A percentile compares a stretch with the other conserved stretches of the same genome.
Conservation (phyloP, 768 basidiomycete species). For the Panaeolus cyanescens region DNA sequence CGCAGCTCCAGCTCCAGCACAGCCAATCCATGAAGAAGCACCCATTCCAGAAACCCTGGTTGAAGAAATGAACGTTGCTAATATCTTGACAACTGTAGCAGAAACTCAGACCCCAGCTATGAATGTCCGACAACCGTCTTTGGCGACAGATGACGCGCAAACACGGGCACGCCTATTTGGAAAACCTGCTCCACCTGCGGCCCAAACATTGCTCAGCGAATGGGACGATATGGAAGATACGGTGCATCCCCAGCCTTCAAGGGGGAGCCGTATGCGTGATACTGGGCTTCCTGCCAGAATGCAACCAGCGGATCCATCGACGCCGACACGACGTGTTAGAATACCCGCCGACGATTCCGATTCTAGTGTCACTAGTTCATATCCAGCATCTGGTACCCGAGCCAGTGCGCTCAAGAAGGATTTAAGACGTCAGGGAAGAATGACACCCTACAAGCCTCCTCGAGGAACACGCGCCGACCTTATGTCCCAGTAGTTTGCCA, state of each 20-base stretch:
- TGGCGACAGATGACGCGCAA: constrained; percentile 34
- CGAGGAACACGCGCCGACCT: constrained; percentile 35
- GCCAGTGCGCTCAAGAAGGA: constrained; percentile 37
- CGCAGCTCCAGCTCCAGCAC: constrained; percentile 7
- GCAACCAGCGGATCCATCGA: background rate
- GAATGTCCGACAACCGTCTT: constrained; percentile 9
- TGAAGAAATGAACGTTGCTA: constrained; percentile 30
- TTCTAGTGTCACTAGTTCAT: constrained; percentile 25
- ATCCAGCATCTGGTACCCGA: constrained; percentile 37
- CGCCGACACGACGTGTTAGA: background rate
- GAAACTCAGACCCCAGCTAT: background rate
- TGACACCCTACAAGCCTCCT: constrained; percentile 37
- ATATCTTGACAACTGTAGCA: constrained; percentile 20
- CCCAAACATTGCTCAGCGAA: too few relatives aligned
- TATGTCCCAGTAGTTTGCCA: background rate
- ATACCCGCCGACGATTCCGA: background rate
- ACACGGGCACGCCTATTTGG: constrained; percentile 9
- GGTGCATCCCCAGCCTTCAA: too few relatives aligned
- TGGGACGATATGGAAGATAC: too few relatives aligned
- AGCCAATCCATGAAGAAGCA: constrained; percentile 9
- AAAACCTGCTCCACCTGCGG: background rate
- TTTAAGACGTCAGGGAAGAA: constrained; percentile 30
- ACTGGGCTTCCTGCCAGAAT: background rate
- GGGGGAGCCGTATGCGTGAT: background rate
- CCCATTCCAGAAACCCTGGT: constrained; percentile 20